A percentile compares a stretch with the other conserved stretches of the same genome.
These are phyloP conservation scores for Tylopilus plumbeoviolaceoides DNA, from an alignment of 768 basidiomycete species.

Conservation along the genomic window DNA sequence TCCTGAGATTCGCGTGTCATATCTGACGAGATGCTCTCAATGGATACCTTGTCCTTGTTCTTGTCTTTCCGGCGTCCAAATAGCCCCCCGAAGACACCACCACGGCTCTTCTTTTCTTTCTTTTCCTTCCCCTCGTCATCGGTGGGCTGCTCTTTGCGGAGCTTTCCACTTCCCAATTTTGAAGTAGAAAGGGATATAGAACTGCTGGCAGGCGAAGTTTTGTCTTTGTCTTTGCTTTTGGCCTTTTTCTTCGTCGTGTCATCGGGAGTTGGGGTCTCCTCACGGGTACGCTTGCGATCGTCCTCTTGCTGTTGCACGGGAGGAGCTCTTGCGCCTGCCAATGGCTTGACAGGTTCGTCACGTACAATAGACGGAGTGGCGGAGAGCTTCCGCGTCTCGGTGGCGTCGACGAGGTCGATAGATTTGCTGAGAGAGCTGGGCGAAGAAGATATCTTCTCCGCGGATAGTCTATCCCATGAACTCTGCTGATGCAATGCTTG, in stretches of 20 bases:
- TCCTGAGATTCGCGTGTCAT: conserved; percentile 57
- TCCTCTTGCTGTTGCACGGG: conserved; percentile 47
- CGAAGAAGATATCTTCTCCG: conserved; percentile 27
- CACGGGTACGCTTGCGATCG: conserved; percentile 49
- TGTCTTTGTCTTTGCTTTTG: conserved; percentile 46
- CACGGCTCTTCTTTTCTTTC: conserved; percentile 61
- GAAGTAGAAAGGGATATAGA: conserved; percentile 26
- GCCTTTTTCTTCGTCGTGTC: conserved; percentile 47
- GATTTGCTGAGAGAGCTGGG: conserved; percentile 28
- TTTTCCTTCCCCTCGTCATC: conserved; percentile 52
- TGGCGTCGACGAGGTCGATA: conserved; percentile 64
- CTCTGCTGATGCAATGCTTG: conserved; percentile 38
- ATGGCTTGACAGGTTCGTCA: conserved; percentile 35
- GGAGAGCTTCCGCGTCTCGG: conserved; percentile 73
- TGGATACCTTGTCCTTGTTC: conserved; percentile 56
- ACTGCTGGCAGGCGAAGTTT: conserved; percentile 30
- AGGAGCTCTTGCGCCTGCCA: conserved; percentile 29
- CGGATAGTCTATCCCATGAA: conserved; percentile 47
- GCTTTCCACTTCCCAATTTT: conserved; percentile 27
- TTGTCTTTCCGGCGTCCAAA: conserved; percentile 78
- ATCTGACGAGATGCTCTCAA: conserved; percentile 49
- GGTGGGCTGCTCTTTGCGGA: conserved; percentile 44
- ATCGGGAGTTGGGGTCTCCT: conserved; percentile 45
- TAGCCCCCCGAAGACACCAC: conserved; percentile 70
- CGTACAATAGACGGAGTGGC: conserved; percentile 77